Evolutionary conservation across 306 rosid genomes (phyloP), one percentile per base, ranked within the genome.

Genomic region (Quercus rubra): DNA sequence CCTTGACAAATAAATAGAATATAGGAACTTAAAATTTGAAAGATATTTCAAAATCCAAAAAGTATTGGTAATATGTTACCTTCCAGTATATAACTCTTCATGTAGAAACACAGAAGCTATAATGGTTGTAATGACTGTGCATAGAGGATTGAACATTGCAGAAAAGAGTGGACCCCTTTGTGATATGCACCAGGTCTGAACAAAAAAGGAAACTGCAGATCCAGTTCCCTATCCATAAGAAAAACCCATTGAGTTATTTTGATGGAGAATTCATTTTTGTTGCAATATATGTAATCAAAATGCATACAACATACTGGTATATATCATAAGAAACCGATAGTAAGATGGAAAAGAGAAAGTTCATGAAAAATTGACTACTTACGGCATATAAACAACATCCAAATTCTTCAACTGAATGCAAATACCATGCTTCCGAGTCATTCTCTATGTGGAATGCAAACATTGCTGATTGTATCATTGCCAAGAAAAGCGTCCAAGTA

Each of bases 111-210:
- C 12, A 69, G 87, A 80, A 31, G 91, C 56, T 70, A 86, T 67
- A 8, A 89, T 54, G 33, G 91, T 86, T 35, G 93, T 86, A 59
- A 93, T 83, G 35, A 93, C 90, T 17, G 94, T 89, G 79, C 94
- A 87, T 7, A 89, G 72, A 61, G 92, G 94, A 43, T 83, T 89
- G 89, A 91, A 93, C 88, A 91, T 84, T 72, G 88, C 96, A 78
- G 86, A 82, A 77, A 84, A 93, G 33, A 91, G 67, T 0, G 97
- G 97, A 20, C 94, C 96, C 81, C 89, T 91, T 51, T 69, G 68
- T 66, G 92, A 82, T 61, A 93, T 85, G 80, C 92, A 88, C 97
- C 94, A 91, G 0, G 90, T 81, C 80, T 89, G 94, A 79, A 85
- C 54, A 13, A 84, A 89, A 79, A 88, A 88, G 1, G 92, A 78